These are phyloP conservation scores for Didymosphaeria variabile DNA, from an alignment of 2,329 filamentous ascomycete species.

Conservation along the genomic window DNA sequence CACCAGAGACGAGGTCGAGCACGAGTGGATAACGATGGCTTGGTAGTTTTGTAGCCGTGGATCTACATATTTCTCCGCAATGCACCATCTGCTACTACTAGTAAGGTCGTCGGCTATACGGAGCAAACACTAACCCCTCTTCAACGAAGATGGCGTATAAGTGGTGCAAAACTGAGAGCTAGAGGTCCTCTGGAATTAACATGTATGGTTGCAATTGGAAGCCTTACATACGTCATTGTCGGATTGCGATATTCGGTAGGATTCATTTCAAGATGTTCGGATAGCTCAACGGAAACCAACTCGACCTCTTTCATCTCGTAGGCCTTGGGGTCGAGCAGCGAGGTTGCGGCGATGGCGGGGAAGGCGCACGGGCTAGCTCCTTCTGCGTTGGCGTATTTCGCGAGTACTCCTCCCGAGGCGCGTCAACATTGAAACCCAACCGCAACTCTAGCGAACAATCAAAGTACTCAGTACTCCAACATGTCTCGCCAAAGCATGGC, in stretches of 20 bases:
- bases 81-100: constrained; percentile 13
- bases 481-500: constrained; percentile 63
- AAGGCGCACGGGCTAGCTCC: constrained; percentile 29
- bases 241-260: neutral
- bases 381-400: constrained; percentile 19
- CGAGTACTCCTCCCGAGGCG: constrained; percentile 27
- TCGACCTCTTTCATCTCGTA: neutral
- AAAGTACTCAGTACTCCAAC: constrained; percentile 9
- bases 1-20: neutral
- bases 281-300: neutral
- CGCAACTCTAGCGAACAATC: neutral
- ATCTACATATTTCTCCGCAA: constrained; percentile 15
- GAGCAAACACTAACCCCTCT: constrained; percentile 41
- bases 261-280: neutral
- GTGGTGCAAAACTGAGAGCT: constrained; percentile 10
- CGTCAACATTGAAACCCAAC: constrained; percentile 21
- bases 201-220: neutral
- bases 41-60: constrained; percentile 6
- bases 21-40: neutral
- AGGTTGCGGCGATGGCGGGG: constrained; percentile 22
- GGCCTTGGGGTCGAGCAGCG: constrained; percentile 1
- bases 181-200: constrained; percentile 22
- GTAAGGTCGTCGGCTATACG: constrained; percentile 31
- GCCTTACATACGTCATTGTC: neutral
- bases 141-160: constrained; percentile 13